phyloP scores from a whole-genome alignment of 2,329 filamentous ascomycete genomes.

The Trichoderma pleuroti region DNA sequence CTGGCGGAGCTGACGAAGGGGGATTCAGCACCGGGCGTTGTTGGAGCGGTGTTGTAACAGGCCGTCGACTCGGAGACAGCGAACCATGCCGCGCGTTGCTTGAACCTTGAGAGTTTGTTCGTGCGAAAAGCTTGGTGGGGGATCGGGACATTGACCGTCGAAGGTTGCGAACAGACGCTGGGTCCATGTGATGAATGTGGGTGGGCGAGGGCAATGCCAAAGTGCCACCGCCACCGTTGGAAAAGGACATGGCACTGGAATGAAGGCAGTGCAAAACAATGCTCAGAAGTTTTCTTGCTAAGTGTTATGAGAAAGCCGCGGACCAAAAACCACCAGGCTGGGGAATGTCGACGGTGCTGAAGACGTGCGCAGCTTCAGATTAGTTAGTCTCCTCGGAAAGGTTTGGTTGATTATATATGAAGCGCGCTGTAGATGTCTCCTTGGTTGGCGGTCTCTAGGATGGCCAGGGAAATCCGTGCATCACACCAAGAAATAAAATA shows the following conservation, averaged over 20 bases:
- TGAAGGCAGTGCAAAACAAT: constrained; percentile 24
- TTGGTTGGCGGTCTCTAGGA: constrained; percentile 6
- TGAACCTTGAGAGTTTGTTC: constrained; percentile 46
- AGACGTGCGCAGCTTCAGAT: background rate
- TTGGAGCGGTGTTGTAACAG: constrained; percentile 33
- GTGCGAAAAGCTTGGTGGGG: constrained; percentile 78
- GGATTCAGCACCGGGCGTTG: constrained; percentile 33
- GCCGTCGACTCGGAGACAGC: constrained; percentile 50
- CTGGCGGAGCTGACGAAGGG: constrained; percentile 36
- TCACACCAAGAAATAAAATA: constrained; percentile 7
- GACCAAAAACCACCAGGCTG: constrained; percentile 22
- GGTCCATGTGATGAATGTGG: constrained; percentile 76
- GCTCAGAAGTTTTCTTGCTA: background rate
- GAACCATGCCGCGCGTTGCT: constrained; percentile 45
- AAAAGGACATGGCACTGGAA: constrained; percentile 52
- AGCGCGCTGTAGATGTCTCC: constrained; percentile 9
- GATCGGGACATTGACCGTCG: constrained; percentile 86
- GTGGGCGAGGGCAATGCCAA: constrained; percentile 85
- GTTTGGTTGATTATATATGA: background rate
- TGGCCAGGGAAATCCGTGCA: constrained; percentile 10
- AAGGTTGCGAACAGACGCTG: constrained; percentile 75
- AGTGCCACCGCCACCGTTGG: constrained; percentile 64
- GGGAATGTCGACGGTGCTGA: constrained; percentile 26
- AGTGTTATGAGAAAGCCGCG: constrained; percentile 25
- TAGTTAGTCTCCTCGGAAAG: constrained; percentile 9